Base-by-base conservation (phyloP, 2,329 filamentous ascomycete genomes). In the Cladosporium sp. region DNA sequence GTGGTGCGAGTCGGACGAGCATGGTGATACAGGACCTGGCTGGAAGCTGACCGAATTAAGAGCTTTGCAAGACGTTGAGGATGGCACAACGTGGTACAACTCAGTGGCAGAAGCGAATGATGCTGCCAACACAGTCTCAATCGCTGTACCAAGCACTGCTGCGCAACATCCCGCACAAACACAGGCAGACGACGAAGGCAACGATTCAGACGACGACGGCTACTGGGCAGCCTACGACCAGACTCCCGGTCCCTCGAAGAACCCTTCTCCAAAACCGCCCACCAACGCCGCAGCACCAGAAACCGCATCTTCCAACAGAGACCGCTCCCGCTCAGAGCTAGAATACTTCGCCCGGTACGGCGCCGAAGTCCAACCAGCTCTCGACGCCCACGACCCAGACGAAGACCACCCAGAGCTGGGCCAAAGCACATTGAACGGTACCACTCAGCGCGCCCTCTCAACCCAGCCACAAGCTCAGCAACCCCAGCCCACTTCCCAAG, bases 191-290 rank as follows among this genome's bases (percentile, higher is more conserved):
- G 63, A 71, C 39, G 74, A 77, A 58, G 61, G 83, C 0, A 86
- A 88, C 0, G 87, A 88, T 0, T 89, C 90, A 25, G 89, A 91
- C 34, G 89, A 92, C 67, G 90, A 91, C 69, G 89, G 88, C 70
- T 94, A 94, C 76, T 94, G 91, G 91, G 89, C 87, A 34, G 85
- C 87, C 67, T 93, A 94, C 76, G 90, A 92, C 75, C 85, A 86
- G 28, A 91, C 89, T 4, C 89, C 90, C 1, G 83, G 84, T 1
- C 88, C 89, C 0, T 87, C 84, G 21, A 78, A 81, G 25, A 87
- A 89, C 72, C 82, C 81, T 26, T 89, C 88, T 5, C 88, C 89
- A 3, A 88, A 85, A 14, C 89, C 89, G 1, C 70, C 71, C 18
- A 67, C 75, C 71, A 60, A 61, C 30, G 48, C 64, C 13, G 57